phyloP scores from a whole-genome alignment of 257 asterid genomes.

The Prunella vulgaris region DNA sequence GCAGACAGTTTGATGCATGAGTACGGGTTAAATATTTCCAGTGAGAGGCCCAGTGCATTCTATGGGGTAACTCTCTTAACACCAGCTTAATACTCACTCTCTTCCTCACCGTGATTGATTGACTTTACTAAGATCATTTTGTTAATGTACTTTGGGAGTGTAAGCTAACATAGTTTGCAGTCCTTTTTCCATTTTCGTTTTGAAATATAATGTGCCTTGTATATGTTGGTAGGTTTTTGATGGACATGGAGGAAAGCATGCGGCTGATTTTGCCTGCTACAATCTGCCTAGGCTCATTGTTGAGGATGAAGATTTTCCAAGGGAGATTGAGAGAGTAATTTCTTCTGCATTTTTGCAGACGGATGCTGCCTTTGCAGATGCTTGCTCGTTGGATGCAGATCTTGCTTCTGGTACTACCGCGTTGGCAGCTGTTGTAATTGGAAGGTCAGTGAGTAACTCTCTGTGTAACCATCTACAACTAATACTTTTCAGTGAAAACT shows the following conservation, averaged over 20 bases:
- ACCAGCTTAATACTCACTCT: background rate
- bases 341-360: slow-evolving; percentile 81
- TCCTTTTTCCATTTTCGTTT: no score
- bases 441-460: slow-evolving; percentile 56
- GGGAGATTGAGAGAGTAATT: slow-evolving; percentile 63
- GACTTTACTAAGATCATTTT: background rate
- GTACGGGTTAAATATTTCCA: slow-evolving; percentile 34
- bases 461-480: no score
- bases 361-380: slow-evolving; percentile 86
- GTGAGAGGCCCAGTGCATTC: slow-evolving; percentile 56
- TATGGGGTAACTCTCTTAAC: slow-evolving; percentile 68
- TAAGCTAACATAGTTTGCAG: no score
- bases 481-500: background rate
- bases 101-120: background rate
- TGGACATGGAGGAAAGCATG: slow-evolving; percentile 99
- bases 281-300: slow-evolving; percentile 79
- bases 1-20: slow-evolving; percentile 59
- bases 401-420: slow-evolving; percentile 99
- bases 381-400: slow-evolving; percentile 70
- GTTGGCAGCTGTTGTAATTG: slow-evolving; percentile 74
- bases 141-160: no score
- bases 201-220: background rate
- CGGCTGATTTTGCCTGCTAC: slow-evolving; percentile 86
- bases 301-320: slow-evolving; percentile 68
- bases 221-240: slow-evolving; percentile 93